These are phyloP conservation scores for Hippophae gyantsensis DNA, from an alignment of 306 rosid species.

Conservation along the genomic window DNA sequence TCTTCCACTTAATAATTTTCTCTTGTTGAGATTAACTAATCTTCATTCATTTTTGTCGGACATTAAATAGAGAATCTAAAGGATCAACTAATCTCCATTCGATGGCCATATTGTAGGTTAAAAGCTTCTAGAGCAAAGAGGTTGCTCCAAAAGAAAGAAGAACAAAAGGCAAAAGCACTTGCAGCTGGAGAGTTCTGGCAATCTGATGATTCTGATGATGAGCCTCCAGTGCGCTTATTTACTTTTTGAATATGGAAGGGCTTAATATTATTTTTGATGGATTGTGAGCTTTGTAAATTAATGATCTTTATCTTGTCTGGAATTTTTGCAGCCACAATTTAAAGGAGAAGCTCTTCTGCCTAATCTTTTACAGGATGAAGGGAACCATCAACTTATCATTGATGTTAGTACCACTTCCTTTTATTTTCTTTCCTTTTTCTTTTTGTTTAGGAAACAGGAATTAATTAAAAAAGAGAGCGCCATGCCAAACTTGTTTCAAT, in stretches of 20 bases:
- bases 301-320: conserved; percentile 17
- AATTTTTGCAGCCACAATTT: conserved; percentile 29
- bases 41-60: background rate
- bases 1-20: background rate
- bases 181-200: conserved; percentile 66
- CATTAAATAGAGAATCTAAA: background rate
- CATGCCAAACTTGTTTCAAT: background rate
- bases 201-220: conserved; percentile 71
- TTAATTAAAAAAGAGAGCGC: background rate
- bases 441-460: too few species aligned
- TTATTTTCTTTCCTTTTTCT: background rate
- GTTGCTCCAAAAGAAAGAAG: conserved; percentile 65
- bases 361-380: conserved; percentile 60
- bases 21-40: background rate
- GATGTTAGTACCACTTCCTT: conserved; percentile 45
- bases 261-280: conserved; percentile 8
- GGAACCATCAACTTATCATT: conserved; percentile 52
- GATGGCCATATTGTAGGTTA: conserved; percentile 32
- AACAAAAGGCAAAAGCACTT: conserved; percentile 56
- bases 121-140: conserved; percentile 73
- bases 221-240: conserved; percentile 32
- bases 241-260: conserved; percentile 10
- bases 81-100: background rate
- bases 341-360: conserved; percentile 52
- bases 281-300: conserved; percentile 10